Conservation (phyloP, 2,329 filamentous ascomycete species). For the Microdochium paspali region DNA sequence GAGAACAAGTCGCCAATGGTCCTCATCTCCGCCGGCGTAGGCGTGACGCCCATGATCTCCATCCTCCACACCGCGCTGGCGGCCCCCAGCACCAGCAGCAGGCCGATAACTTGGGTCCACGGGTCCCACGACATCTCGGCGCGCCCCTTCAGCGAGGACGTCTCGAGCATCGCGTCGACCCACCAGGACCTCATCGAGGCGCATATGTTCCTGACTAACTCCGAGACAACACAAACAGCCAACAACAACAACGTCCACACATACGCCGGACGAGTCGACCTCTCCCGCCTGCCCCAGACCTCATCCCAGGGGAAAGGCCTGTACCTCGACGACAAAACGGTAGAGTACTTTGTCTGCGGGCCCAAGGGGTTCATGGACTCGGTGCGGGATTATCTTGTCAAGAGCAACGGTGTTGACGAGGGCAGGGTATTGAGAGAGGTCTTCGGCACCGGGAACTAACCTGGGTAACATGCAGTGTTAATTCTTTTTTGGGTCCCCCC, state of each 20-base stretch:
- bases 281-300: constrained; percentile 44
- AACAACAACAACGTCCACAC: constrained; percentile 49
- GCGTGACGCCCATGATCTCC: constrained; percentile 55
- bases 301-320: constrained; percentile 40
- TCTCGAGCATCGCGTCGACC: constrained; percentile 42
- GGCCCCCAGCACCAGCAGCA: constrained; percentile 5
- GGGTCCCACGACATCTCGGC: constrained; percentile 38
- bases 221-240: background rate
- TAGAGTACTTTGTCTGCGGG: constrained; percentile 66
- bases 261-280: constrained; percentile 45
- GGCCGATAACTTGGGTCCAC: constrained; percentile 54
- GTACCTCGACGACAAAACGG: constrained; percentile 38
- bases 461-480: too few relatives aligned
- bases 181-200: constrained; percentile 5
- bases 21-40: constrained; percentile 59
- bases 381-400: constrained; percentile 40
- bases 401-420: constrained; percentile 40
- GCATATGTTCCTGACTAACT: background rate
- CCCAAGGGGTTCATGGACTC: constrained; percentile 62
- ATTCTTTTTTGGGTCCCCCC: background rate
- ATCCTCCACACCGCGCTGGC: constrained; percentile 48
- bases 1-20: constrained; percentile 46
- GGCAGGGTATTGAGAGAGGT: constrained; percentile 57
- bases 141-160: constrained; percentile 45
- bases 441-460: constrained; percentile 47